Percentiles rank a stretch among this genome's conserved stretches.
Evolutionary conservation across 176 grass and related monocot species (phyloP).

Genomic region (Aegilops umbellulata): DNA sequence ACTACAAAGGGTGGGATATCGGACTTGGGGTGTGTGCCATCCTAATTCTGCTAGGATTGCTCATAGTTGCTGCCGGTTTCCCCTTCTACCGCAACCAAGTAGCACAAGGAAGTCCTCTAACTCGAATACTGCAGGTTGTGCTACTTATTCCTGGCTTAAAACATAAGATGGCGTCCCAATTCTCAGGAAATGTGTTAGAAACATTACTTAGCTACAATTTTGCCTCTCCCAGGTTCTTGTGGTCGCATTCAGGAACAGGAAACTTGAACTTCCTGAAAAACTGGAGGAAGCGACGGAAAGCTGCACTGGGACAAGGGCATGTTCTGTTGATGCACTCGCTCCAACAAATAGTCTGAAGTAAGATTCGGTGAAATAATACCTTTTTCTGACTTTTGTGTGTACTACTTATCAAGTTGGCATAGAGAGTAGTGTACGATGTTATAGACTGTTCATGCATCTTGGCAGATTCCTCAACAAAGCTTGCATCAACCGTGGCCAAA

Average conservation of each 20-base stretch:
- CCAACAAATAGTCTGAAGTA: conserved; percentile 32
- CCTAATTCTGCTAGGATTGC: conserved; percentile 42
- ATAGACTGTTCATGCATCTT: background rate
- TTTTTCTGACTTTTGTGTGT: background rate
- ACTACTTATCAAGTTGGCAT: background rate
- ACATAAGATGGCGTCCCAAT: background rate
- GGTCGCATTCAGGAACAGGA: conserved; percentile 65
- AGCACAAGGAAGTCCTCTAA: conserved; percentile 23
- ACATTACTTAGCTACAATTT: background rate
- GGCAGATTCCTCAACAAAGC: conserved; percentile 62
- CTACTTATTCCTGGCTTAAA: background rate
- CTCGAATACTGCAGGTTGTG: background rate
- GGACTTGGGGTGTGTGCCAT: conserved; percentile 42
- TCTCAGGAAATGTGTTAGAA: background rate
- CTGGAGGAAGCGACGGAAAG: conserved; percentile 29
- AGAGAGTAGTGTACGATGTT: background rate
- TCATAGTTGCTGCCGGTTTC: conserved; percentile 34
- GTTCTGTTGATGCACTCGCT: conserved; percentile 15
- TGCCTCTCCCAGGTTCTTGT: conserved; percentile 50
- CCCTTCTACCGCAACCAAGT: conserved; percentile 59
- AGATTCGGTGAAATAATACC: background rate
- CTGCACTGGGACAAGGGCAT: background rate
- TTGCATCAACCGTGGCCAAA: conserved; percentile 39
- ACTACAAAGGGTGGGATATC: conserved; percentile 58
- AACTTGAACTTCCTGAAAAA: conserved; percentile 35